Base-by-base conservation (phyloP, 257 asterid species). In the Petunia axillaris region DNA sequence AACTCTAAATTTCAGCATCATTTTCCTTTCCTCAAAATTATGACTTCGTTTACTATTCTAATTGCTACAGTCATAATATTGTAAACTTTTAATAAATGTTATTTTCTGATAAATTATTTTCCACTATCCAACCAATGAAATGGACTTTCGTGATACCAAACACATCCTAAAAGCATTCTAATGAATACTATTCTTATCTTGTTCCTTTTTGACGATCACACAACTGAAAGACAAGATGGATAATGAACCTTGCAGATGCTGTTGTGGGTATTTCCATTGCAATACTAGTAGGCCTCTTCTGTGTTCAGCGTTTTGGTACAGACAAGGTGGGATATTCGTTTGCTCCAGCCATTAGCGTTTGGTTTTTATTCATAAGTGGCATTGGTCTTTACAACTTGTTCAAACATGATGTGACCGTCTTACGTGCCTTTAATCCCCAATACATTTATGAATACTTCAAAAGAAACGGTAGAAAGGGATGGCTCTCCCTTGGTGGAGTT, bases 401-500 rank as follows among this genome's bases (percentile, higher is more conserved):
- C 83, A 90, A 84, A 64, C 41, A 87, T 38, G 96, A 91, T 55
- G 81, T 86, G 2, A 11, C 82, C 0, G 90, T 92, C 1, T 2
- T 89, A 36, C 85, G 83, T 71, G 91, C 93, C 14, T 8, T 92
- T 58, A 88, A 89, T 52, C 97, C 97, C 0, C 36, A 15, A 5
- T 91, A 89, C 84, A 89, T 90, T 0, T 14, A 87, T 0, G 75
- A 86, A 3, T 91, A 91, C 77, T 90, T 93, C 54, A 81, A 0
- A 15, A 83, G 93, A 84, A 89, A 86, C 50, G 87, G 85, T n/a
- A 73, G 71, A 6, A 48, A 87, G 2, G 93, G 88, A 1, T 92
- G 95, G 95, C 82, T 88, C 13, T 90, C 97, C 5, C 91, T 91
- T 2, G 96, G 97, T 0, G 96, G 96, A 4, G 81, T 88, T 13